phyloP scores from a whole-genome alignment of 108 stramenopile species.

The Pseudonitzschia pungens region DNA sequence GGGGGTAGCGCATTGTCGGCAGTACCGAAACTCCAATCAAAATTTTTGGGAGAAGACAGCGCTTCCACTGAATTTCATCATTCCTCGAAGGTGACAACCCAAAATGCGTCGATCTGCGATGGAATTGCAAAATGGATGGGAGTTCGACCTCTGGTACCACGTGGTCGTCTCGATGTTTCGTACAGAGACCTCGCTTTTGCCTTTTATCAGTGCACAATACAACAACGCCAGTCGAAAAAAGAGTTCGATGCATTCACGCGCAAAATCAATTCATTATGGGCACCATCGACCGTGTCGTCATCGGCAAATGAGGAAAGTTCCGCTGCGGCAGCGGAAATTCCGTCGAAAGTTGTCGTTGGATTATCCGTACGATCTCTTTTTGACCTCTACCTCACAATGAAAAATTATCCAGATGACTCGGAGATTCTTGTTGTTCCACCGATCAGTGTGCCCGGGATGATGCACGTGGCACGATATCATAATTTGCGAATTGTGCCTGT shows the following conservation, averaged over 20 bases:
- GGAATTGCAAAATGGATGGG: conserved; percentile 19
- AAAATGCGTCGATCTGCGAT: neutral
- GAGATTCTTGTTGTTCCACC: conserved; percentile 75
- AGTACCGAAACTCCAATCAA: too few species aligned
- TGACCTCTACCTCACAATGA: conserved; percentile 65
- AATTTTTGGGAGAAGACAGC: neutral
- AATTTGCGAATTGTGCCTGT: conserved; percentile 61
- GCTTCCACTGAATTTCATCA: neutral
- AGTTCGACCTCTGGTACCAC: conserved; percentile 55
- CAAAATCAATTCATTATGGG: neutral
- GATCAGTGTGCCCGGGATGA: conserved; percentile 78
- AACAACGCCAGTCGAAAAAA: conserved; percentile 5
- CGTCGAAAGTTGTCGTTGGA: conserved; percentile 53
- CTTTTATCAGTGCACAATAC: conserved; percentile 34
- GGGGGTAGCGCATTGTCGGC: neutral
- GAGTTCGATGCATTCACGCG: neutral
- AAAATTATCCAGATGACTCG: conserved; percentile 53
- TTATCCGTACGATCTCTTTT: conserved; percentile 74
- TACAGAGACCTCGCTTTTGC: conserved; percentile 53
- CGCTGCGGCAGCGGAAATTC: neutral
- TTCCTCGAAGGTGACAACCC: neutral
- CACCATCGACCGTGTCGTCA: conserved; percentile 4
- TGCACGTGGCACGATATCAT: conserved; percentile 61
- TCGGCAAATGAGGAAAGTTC: neutral
- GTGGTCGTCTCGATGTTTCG: conserved; percentile 72